A percentile compares a stretch with the other conserved stretches of the same genome.
phyloP scores from a whole-genome alignment of 2,329 filamentous ascomycete genomes.

The Colletotrichum siamense region DNA sequence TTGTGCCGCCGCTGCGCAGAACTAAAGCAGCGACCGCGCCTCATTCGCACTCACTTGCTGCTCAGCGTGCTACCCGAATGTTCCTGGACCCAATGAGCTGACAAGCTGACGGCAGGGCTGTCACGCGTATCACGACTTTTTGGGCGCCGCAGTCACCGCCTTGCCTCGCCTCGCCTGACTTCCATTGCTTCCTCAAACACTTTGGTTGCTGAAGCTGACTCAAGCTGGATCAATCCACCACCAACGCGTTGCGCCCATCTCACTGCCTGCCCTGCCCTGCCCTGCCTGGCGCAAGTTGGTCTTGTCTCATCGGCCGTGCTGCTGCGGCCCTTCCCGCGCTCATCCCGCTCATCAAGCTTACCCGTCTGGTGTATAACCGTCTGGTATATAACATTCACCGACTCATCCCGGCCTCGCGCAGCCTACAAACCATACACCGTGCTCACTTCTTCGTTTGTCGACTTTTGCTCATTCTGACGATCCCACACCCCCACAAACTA shows the following conservation, averaged over 20 bases:
- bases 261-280: neutral
- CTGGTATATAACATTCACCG: neutral
- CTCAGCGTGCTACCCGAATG: neutral
- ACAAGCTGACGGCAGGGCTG: neutral
- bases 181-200: neutral
- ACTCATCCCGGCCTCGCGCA: neutral
- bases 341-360: neutral
- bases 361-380: neutral
- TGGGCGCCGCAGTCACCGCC: constrained; percentile 2
- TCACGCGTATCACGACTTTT: neutral
- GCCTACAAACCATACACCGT: neutral
- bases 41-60: neutral
- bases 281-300: neutral
- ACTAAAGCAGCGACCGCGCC: neutral
- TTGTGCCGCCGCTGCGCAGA: neutral
- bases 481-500: neutral
- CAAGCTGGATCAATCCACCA: neutral
- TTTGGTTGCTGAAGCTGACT: neutral
- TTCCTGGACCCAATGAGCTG: neutral
- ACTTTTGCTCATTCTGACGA: neutral
- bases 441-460: neutral
- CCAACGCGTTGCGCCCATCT: neutral
- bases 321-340: constrained; percentile 5
- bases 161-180: neutral
- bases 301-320: neutral